Base-by-base conservation (phyloP, 2,329 filamentous ascomycete species). In the Pseudogymnoascus destructans region DNA sequence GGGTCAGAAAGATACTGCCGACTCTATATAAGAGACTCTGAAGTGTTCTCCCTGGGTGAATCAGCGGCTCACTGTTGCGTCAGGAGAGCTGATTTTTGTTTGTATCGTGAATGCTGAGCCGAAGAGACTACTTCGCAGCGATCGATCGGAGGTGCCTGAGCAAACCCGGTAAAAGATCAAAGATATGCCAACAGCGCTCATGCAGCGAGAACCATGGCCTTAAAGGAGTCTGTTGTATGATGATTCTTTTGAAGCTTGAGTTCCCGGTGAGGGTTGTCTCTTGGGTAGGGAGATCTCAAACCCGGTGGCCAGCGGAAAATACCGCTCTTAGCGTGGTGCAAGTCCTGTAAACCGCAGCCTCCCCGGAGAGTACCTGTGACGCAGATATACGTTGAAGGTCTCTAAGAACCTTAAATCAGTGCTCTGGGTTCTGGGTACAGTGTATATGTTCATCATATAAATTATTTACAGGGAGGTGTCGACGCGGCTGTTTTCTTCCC, bases 201-300 rank as follows among this genome's bases (percentile, higher is more conserved):
- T 52, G 25, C 46, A 52, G 46, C n/a, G 46, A 52, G 25, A 27
- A 52, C 46, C 46, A 52, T 52, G 46, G 46, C 46, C n/a, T 30
- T 52, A 15, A 52, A 30, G 25, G 25, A 27, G 46, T 52, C 46
- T 30, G 46, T 52, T 9, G 46, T 30, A 52, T 15, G 46, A 52
- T 52, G 46, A 30, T 52, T 52, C 46, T 52, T 49, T 52, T 52
- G 46, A 52, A 52, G 46, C 46, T 52, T 52, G 46, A 52, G 46
- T 52, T 49, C 42, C 46, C 25, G 46, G 46, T 30, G 46, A 52
- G 46, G 25, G 46, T 52, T 52, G 46, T 52, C 46, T 52, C 46
- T 52, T 30, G 46, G 19, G 46, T 56, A 56, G 54, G 54, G 54
- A 56, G 54, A 56, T 56, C 54, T 56, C 46, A 56, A 56, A 56